A percentile compares a stretch with the other conserved stretches of the same genome.
These are phyloP conservation scores for Pyrenopolyporus hunteri DNA, from an alignment of 495 filamentous ascomycete species.

Conservation along the genomic window DNA sequence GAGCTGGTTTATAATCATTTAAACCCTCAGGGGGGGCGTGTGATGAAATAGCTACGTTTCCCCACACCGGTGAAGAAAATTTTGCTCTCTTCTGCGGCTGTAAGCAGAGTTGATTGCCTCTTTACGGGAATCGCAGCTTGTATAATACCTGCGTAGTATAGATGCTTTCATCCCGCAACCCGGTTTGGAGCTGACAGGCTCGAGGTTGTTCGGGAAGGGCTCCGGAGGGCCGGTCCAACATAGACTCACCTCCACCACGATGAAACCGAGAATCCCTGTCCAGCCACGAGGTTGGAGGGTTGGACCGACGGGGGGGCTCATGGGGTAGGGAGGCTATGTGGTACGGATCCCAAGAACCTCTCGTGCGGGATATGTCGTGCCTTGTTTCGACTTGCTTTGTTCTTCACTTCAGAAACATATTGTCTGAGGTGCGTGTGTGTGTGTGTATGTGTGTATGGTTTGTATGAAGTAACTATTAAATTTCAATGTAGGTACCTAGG, in stretches of 20 bases:
- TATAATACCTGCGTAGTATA: too few species aligned
- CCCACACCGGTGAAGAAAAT: conserved; percentile 24
- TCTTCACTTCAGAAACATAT: too few species aligned
- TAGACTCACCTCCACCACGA: conserved; percentile 6
- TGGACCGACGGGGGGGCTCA: conserved; percentile 6
- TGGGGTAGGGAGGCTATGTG: too few species aligned
- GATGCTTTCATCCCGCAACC: conserved; percentile 17
- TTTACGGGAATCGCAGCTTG: background rate
- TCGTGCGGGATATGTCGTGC: conserved; percentile 7
- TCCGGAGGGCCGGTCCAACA: conserved; percentile 15
- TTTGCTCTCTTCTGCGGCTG: background rate
- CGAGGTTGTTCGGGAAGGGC: conserved; percentile 28
- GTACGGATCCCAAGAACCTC: conserved; percentile 2
- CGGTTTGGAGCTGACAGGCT: conserved; percentile 11
- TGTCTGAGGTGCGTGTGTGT: too few species aligned
- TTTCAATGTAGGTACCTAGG: background rate
- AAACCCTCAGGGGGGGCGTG: background rate
- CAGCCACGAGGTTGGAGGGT: conserved; percentile 25
- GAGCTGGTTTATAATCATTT: background rate
- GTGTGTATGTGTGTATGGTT: too few species aligned
- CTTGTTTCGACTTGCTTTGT: background rate
- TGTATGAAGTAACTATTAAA: too few species aligned
- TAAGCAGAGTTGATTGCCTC: background rate
- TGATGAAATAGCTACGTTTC: background rate
- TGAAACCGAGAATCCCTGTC: conserved; percentile 30